Percentiles rank a stretch among this genome's conserved stretches.
Evolutionary conservation across 1,284 basidiomycete species (phyloP).

Genomic region (Phaffia rhodozyma): DNA sequence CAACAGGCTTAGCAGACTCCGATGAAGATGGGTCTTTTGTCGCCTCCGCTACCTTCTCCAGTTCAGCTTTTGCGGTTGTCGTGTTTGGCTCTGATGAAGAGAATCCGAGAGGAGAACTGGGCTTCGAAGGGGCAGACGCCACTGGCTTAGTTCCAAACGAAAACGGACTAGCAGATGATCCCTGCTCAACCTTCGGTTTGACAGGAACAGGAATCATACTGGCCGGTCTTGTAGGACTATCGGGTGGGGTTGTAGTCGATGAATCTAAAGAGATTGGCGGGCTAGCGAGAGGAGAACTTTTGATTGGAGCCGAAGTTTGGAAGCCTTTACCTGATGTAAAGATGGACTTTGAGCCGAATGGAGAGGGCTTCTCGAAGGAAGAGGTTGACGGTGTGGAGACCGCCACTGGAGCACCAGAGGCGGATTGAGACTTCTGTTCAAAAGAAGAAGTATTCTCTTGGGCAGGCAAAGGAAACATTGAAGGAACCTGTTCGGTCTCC

Average conservation of each 20-base stretch:
- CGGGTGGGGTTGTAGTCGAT: neutral
- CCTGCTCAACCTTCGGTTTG: neutral
- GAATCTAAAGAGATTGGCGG: slow-evolving; percentile 21
- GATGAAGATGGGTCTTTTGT: too few species aligned
- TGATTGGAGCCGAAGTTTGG: slow-evolving; percentile 24
- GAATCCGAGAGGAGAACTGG: neutral
- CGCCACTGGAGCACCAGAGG: neutral
- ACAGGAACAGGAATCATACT: too few species aligned
- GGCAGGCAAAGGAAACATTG: neutral
- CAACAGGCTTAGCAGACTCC: too few species aligned
- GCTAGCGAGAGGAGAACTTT: slow-evolving; percentile 29
- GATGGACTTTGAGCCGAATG: slow-evolving; percentile 25
- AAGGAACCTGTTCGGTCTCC: slow-evolving; percentile 19
- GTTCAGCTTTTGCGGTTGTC: neutral
- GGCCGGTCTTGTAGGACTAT: neutral
- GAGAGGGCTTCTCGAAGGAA: neutral
- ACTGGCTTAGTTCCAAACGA: neutral
- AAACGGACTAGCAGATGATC: neutral
- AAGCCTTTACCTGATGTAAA: slow-evolving; percentile 6
- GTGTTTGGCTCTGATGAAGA: neutral
- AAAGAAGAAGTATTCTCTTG: slow-evolving; percentile 6
- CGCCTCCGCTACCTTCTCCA: too few species aligned
- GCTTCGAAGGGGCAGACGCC: slow-evolving; percentile 5
- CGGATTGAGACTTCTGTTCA: slow-evolving; percentile 17
- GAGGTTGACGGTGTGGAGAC: neutral